Percentiles rank a stretch among this genome's conserved stretches.
Conservation (phyloP, 2,329 filamentous ascomycete species). For the Aspergillus intermedius region DNA sequence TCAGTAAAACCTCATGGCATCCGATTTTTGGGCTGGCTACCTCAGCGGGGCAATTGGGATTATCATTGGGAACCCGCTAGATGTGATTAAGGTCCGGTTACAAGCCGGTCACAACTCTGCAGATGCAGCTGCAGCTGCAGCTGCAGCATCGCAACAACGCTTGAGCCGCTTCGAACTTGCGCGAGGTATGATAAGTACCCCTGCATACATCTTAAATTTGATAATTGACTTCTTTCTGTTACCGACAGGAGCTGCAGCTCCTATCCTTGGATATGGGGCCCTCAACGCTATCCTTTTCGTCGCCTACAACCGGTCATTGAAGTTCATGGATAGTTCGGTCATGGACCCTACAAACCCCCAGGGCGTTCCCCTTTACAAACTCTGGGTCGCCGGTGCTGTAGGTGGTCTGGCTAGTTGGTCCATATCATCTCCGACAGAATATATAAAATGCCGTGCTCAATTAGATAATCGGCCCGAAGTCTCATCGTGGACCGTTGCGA, state of each 20-base stretch:
- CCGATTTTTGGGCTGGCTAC: slow-evolving; percentile 93
- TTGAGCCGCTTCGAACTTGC: slow-evolving; percentile 33
- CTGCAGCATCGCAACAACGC: slow-evolving; percentile 15
- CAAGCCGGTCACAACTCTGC: slow-evolving; percentile 54
- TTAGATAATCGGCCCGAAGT: slow-evolving; percentile 43
- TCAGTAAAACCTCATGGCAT: slow-evolving; percentile 54
- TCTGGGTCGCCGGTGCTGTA: slow-evolving; percentile 72
- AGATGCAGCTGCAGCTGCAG: slow-evolving; percentile 11
- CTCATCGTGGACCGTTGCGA: slow-evolving; percentile 60
- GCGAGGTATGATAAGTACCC: slow-evolving; percentile 24
- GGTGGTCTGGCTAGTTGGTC: slow-evolving; percentile 81
- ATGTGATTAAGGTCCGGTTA: slow-evolving; percentile 70
- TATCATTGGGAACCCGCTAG: slow-evolving; percentile 79
- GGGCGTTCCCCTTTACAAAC: slow-evolving; percentile 53
- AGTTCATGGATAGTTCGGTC: slow-evolving; percentile 46
- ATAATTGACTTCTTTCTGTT: not conserved
- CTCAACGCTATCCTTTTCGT: slow-evolving; percentile 87
- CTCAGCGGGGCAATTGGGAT: slow-evolving; percentile 80
- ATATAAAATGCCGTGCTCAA: slow-evolving; percentile 85
- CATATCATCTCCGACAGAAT: slow-evolving; percentile 80
- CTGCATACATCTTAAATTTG: not conserved
- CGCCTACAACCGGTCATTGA: slow-evolving; percentile 79
- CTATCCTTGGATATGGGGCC: slow-evolving; percentile 81
- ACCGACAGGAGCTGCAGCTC: slow-evolving; percentile 66
- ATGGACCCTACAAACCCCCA: slow-evolving; percentile 39